Base-by-base conservation (phyloP, 2,329 filamentous ascomycete species). In the Calonectria leucothoes region DNA sequence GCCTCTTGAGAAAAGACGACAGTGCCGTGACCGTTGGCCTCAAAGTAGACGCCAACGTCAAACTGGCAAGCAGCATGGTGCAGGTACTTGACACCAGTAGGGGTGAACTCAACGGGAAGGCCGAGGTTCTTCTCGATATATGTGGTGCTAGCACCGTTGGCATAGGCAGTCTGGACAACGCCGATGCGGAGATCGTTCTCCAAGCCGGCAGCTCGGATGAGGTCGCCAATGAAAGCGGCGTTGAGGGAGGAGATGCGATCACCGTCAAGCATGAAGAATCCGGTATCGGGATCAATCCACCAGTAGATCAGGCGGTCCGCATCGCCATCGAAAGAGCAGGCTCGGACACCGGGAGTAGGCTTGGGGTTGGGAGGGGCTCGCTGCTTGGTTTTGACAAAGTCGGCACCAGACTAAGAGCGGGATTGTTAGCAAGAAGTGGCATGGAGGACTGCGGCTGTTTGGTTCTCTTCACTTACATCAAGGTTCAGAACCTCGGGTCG, bases 371-470 rank as follows among this genome's bases (percentile, higher is more conserved):
- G 94, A 66, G 97, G 97, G 73, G 95, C 94, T 76, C 95, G 92
- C 87, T 99, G 97, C 86, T 95, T 95, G 23, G 97, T 98, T 88
- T 99, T 99, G 85, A 99, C 97, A 80, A 92, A 98, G 86, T 99
- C 97, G 82, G 97, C 97, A 84, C 97, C 97, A 82, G 94, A 98
- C 92, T 97, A n/a, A 14, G 23, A 42, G 45, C 27, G 63, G 39
- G 5, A 64, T 49, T 20, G 57, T 77, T 42, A 75, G 65, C 69
- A 63, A 42, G n/a, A 35, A 31, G 10, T n/a, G 17, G 2, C 17
- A 2, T 39, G 15, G 15, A 29, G 51, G 31, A 17, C 52, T 23
- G 66, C 17, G n/a, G 37, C 27, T 12, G 39, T 7, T 57, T 33
- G 27, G 11, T 35, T 33, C 31, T 45, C 25, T n/a, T 15, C 29